Base-by-base conservation (phyloP, 352 stramenopile species). In the Thalassiosira livingstoniorum region DNA sequence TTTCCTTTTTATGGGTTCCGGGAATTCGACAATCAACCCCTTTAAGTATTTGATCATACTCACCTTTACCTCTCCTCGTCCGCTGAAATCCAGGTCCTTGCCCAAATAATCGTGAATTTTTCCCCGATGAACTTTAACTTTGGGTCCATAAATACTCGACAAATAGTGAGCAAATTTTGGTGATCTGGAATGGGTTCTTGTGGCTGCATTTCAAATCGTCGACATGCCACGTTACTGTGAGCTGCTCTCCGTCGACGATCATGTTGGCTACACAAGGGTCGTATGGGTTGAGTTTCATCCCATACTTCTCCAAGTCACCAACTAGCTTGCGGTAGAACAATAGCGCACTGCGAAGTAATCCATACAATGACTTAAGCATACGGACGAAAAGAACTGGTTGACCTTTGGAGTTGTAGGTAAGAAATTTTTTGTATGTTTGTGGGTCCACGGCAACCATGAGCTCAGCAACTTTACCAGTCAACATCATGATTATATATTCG, bases 271-370 rank as follows among this genome's bases (percentile, higher is more conserved):
- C 35, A 32, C 69, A 77, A 2, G 4, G 23, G 34, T 72, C 58
- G 34, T 79, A 73, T 2, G 60, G 71, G 31, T 79, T 79, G 13
- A 79, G 23, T 21, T 70, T 61, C n/a, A 73, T 73, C 0, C 58
- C 60, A 11, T 51, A 45, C 37, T 65, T 25, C 18, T 25, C 45
- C 13, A 75, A 32, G 32, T 18, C 60, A n/a, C 57, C 37, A 4
- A 37, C 35, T 25, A 74, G 45, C 25, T 74, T 77, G 27, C 35
- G 37, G 21, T 65, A 77, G 4, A 62, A 77, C 0, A 77, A 37
- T 5, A 77, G 31, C 7, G 18, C 42, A 7, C 29, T 37, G 1
- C 29, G 18, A 18, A 76, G 31, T 2, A 23, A 54, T 2, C 68
- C 68, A 43, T 76, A 76, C 7, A 76, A 13, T 7, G 53, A 29